Evolutionary conservation across 2,329 filamentous ascomycete species (phyloP).

Genomic region (Phaeophleospora eucalypticola): DNA sequence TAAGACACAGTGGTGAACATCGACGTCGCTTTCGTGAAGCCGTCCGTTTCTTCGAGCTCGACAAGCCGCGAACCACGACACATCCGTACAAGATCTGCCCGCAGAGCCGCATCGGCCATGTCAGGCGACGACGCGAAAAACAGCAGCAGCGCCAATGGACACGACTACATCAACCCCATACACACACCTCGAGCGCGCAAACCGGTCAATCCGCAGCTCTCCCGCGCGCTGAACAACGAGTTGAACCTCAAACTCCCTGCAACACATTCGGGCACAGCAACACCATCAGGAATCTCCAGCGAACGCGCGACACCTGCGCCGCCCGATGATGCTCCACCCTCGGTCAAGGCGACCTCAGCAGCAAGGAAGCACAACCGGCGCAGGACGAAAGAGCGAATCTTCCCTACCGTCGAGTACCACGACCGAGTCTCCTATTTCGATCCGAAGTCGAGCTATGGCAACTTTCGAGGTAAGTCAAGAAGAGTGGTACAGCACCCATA

Average conservation of each 20-base stretch:
- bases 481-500: too few relatives aligned
- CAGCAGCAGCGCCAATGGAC: slow-evolving; percentile 12
- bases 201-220: slow-evolving; percentile 19
- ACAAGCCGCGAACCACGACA: too few relatives aligned
- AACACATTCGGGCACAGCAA: slow-evolving; percentile 8
- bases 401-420: slow-evolving; percentile 88
- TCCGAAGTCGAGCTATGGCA: slow-evolving; percentile 81
- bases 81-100: neutral
- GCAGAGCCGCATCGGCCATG: slow-evolving; percentile 6
- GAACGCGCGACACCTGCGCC: slow-evolving; percentile 67
- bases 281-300: slow-evolving; percentile 17
- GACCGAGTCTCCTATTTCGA: slow-evolving; percentile 94
- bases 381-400: slow-evolving; percentile 65
- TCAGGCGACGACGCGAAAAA: slow-evolving; percentile 10
- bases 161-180: slow-evolving; percentile 14
- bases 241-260: slow-evolving; percentile 5
- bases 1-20: neutral
- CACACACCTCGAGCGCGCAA: slow-evolving; percentile 28
- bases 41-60: neutral
- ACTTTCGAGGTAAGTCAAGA: too few relatives aligned
- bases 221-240: slow-evolving; percentile 18
- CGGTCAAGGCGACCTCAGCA: slow-evolving; percentile 76
- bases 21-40: neutral
- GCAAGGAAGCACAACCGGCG: slow-evolving; percentile 74
- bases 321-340: slow-evolving; percentile 87